phyloP scores from a whole-genome alignment of 2,329 filamentous ascomycete species.

The Bertia moriformis region DNA sequence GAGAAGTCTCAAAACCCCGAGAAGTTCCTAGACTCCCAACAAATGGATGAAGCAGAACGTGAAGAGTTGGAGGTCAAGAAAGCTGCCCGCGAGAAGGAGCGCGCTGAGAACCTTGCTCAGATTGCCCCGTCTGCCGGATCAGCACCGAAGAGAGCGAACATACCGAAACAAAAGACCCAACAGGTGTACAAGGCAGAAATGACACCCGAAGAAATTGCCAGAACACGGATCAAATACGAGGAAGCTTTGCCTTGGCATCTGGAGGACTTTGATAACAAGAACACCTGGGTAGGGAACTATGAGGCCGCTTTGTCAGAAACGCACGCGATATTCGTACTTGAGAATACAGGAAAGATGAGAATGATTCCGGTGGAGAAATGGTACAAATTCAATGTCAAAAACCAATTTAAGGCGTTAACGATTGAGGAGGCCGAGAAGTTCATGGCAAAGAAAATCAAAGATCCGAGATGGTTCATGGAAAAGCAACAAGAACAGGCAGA shows the following conservation, averaged over 20 bases:
- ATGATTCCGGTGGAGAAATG: slow-evolving; percentile 55
- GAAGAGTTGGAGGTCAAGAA: slow-evolving; percentile 39
- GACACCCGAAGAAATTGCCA: slow-evolving; percentile 42
- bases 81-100: slow-evolving; percentile 45
- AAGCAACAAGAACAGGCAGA: slow-evolving; percentile 31
- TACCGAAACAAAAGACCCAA: slow-evolving; percentile 51
- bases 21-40: slow-evolving; percentile 17
- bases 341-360: slow-evolving; percentile 33
- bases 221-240: slow-evolving; percentile 47
- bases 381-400: slow-evolving; percentile 45
- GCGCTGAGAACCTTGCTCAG: slow-evolving; percentile 49
- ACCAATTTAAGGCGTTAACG: slow-evolving; percentile 36
- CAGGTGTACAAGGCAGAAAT: slow-evolving; percentile 50
- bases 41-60: slow-evolving; percentile 40
- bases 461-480: slow-evolving; percentile 44
- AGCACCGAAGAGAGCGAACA: slow-evolving; percentile 35
- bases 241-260: slow-evolving; percentile 58
- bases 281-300: slow-evolving; percentile 51
- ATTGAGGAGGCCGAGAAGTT: slow-evolving; percentile 45
- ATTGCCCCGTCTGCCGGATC: slow-evolving; percentile 44
- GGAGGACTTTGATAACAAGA: slow-evolving; percentile 56
- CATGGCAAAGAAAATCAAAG: slow-evolving; percentile 40
- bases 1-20: slow-evolving; percentile 15
- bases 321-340: slow-evolving; percentile 41
- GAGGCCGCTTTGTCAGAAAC: slow-evolving; percentile 48